A percentile compares a stretch with the other conserved stretches of the same genome.
Evolutionary conservation across 1,284 basidiomycete species (phyloP).

Genomic region (Trichosporon coremiiforme): DNA sequence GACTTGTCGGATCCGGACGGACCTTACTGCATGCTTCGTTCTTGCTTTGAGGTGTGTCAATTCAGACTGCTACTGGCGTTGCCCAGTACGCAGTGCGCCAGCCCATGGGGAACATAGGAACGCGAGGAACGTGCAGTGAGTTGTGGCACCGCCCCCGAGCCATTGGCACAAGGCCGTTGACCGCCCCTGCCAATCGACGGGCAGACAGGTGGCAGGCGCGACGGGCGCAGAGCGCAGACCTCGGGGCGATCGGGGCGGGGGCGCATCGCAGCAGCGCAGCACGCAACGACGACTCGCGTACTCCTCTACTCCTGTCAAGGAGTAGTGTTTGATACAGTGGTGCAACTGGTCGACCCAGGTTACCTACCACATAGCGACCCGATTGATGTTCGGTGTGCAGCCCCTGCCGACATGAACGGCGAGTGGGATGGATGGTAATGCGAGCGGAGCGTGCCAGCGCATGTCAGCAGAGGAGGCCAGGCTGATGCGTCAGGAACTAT

Average conservation of each 20-base stretch:
- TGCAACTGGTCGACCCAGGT: not conserved
- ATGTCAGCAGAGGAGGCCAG: too few relatives aligned
- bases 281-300: not conserved
- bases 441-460: not conserved
- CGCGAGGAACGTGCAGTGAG: not conserved
- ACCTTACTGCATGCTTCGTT: not conserved
- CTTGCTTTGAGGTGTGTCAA: not conserved
- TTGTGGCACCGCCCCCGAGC: not conserved
- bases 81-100: too few relatives aligned
- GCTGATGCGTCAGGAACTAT: not conserved
- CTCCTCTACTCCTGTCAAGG: too few relatives aligned
- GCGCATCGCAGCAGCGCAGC: not conserved
- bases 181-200: not conserved
- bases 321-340: not conserved
- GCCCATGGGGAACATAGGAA: not conserved
- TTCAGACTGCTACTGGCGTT: not conserved
- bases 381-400: not conserved
- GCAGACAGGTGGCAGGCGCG: not conserved
- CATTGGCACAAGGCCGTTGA: too few relatives aligned
- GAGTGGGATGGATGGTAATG: conserved; percentile 1
- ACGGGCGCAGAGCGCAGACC: not conserved
- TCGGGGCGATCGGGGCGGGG: not conserved
- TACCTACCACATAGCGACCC: too few relatives aligned
- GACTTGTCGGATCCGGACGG: not conserved
- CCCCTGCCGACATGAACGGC: not conserved